Evolutionary conservation across 1,139 yeast genomes (phyloP), one percentile per base, ranked within the genome.

Genomic region (Pichia sp.): DNA sequence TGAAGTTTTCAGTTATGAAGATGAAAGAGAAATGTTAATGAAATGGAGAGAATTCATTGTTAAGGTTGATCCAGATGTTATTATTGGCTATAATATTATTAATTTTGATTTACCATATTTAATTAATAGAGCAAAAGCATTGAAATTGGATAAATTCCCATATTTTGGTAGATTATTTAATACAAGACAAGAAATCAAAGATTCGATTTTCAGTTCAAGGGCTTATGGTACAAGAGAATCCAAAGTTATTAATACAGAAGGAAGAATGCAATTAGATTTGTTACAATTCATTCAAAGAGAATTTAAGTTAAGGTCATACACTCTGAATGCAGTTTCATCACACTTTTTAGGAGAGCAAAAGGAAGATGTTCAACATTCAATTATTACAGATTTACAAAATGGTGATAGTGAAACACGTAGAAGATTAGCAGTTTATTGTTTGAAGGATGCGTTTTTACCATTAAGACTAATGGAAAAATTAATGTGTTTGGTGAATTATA

Each of bases 151-250:
- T 3, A 76, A 76, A 19, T 95, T 95, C 69, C 95, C 99, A 3
- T 95, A 72, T 67, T 93, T 95, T 69, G 95, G 98, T 28, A 79
- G 98, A 59, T 69, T 95, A 59, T 70, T 67, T 25, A 73, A 74
- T 49, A 79, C 83, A 2, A 81, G 77, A 59, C 96, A 93, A 67
- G 95, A 84, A 57, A 80, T 83, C 29, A 85, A 81, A 62, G 96
- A 88, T 62, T 74, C 96, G 0, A 79, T 84, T 1, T 95, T 95
- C 70, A 85, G 95, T 49, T 93, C 99, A 1, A 86, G 90, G 65
- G 99, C 99, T 0, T 93, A 87, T 66, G 99, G 99, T 64, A 88
- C 96, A 0, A 81, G 97, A 63, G 98, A 93, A 62, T 87, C 93
- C 47, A 93, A 91, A 66, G 87, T 81, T 16, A 87, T 88, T 46